Evolutionary conservation across 768 basidiomycete genomes (phyloP).

Genomic region (Daedaleopsis nitida): DNA sequence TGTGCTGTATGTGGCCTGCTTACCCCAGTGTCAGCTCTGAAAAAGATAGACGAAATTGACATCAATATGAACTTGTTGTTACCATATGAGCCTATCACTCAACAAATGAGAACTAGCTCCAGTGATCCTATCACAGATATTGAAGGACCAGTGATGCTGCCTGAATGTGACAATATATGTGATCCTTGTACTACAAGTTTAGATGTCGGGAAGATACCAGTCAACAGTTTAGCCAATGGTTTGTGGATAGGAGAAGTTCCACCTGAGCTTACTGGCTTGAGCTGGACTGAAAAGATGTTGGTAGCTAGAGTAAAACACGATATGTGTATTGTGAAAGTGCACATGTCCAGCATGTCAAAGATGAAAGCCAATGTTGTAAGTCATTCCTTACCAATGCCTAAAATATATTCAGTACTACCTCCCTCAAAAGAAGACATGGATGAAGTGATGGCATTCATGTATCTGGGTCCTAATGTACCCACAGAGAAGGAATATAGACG

Average conservation of each 20-base stretch:
- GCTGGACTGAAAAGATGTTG: slow-evolving; percentile 34
- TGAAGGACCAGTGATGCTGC: background rate
- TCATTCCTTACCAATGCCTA: slow-evolving; percentile 15
- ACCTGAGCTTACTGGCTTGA: slow-evolving; percentile 32
- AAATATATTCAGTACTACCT: slow-evolving; percentile 16
- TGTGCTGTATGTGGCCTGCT: too few relatives aligned
- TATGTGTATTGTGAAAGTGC: slow-evolving; percentile 32
- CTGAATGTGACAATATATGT: background rate
- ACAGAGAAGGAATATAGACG: slow-evolving; percentile 29
- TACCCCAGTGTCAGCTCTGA: too few relatives aligned
- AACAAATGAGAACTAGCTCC: background rate
- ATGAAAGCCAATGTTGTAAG: slow-evolving; percentile 21
- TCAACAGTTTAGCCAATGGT: slow-evolving; percentile 33
- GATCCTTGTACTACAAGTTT: background rate
- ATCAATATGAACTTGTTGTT: too few relatives aligned
- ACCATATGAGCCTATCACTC: background rate
- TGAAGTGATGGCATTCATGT: slow-evolving; percentile 32
- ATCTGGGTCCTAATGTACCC: slow-evolving; percentile 30
- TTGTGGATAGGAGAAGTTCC: slow-evolving; percentile 41
- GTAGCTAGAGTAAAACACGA: slow-evolving; percentile 32
- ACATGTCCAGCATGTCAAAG: slow-evolving; percentile 27
- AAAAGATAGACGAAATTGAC: too few relatives aligned
- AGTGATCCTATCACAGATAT: background rate
- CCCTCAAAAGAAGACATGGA: slow-evolving; percentile 13
- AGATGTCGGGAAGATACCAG: background rate